Evolutionary conservation across 208 protist species (phyloP), one percentile per base, ranked within the genome.

Genomic region (Herpetomonas tarakana): DNA sequence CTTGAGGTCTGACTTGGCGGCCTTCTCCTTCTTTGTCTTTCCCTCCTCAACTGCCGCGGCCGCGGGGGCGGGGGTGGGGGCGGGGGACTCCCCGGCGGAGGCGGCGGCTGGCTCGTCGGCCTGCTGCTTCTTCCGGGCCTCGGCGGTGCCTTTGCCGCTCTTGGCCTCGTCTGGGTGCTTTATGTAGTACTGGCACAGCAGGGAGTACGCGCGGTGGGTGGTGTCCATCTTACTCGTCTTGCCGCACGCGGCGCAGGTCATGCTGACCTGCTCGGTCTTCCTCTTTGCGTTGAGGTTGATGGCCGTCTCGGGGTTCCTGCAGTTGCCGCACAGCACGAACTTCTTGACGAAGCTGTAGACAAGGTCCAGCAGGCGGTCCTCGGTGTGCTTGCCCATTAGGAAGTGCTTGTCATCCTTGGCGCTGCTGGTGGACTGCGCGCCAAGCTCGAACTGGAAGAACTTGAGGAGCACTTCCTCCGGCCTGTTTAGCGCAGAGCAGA

Each of bases 391-490:
- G 44, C 91, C 91, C 88, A 94, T 96, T 52, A 96, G 69, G 27
- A 93, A 60, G 52, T 84, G 94, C 74, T 96, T 96, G 52, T 93
- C 78, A 62, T 94, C 86, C 70, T 93, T 91, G 26, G 71, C 72
- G 31, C 65, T 70, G 54, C 92, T 78, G 21, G 83, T 93, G 21
- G 77, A 68, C 74, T 92, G 85, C 21, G 86, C 87, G 57, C 92
- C 92, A 61, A 93, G 73, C 61, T 92, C 78, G 63, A 69, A 88
- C 75, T 93, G 80, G 51, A 96, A 91, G 72, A 84, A 97, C 63
- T 92, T 93, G 83, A 96, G 94, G 14, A 94, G 75, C 21, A 93
- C 69, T 60, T 88, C 81, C 70, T 93, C 87, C 0, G 91, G 89
- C 44, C 92, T 78, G 67, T 97, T 91, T 55, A 97, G 88, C 21